These are phyloP conservation scores for Rhizophora apiculata DNA, from an alignment of 345 rosid species.

Conservation along the genomic window DNA sequence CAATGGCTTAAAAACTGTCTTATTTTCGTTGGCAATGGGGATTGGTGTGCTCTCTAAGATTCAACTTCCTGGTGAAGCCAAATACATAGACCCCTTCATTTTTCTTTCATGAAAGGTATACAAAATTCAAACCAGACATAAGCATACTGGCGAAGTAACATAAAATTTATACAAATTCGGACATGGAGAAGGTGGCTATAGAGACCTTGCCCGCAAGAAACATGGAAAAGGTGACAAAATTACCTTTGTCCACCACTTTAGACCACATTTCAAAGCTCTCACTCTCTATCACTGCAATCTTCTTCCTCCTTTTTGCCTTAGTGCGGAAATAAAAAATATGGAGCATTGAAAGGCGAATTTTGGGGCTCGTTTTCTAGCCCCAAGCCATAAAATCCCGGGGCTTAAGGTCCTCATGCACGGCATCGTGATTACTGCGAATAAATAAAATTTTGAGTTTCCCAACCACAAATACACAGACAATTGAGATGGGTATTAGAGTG, in stretches of 20 bases:
- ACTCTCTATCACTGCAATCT: not conserved
- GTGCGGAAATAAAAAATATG: not conserved
- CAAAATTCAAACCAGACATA: slow-evolving; percentile 17
- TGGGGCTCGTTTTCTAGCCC: not conserved
- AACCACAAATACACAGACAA: no score
- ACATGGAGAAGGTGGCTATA: slow-evolving; percentile 9
- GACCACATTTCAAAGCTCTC: slow-evolving; percentile 23
- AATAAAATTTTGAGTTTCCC: no score
- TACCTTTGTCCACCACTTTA: slow-evolving; percentile 33
- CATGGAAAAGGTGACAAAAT: slow-evolving; percentile 31
- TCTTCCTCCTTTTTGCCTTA: not conserved
- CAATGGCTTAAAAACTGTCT: not conserved
- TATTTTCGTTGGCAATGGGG: slow-evolving; percentile 6
- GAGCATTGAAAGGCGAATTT: not conserved
- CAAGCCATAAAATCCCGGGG: not conserved
- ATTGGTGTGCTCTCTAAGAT: slow-evolving; percentile 17
- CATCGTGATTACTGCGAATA: no score
- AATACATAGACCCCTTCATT: slow-evolving; percentile 20
- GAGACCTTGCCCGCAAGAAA: slow-evolving; percentile 16
- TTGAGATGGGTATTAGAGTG: no score
- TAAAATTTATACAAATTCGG: slow-evolving; percentile 9
- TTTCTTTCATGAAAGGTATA: slow-evolving; percentile 19
- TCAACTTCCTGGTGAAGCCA: slow-evolving; percentile 36
- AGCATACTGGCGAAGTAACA: slow-evolving; percentile 27
- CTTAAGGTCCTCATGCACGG: no score